A percentile compares a stretch with the other conserved stretches of the same genome.
Evolutionary conservation across 495 filamentous ascomycete genomes (phyloP).

Genomic region (Poronia punctata): DNA sequence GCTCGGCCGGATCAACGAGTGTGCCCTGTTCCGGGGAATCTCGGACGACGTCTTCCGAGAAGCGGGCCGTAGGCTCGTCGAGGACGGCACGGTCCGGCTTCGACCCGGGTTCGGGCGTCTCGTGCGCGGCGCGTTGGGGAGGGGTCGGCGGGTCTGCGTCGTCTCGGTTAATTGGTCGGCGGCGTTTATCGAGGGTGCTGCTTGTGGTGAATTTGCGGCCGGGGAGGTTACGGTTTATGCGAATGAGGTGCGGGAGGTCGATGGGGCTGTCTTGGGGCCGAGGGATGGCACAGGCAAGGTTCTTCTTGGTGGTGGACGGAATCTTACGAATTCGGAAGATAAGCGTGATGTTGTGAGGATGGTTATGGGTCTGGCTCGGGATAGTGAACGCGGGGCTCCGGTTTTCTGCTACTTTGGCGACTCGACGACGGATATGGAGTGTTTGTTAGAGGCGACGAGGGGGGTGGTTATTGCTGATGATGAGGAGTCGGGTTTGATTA

Average conservation of each 20-base stretch:
- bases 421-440: constrained; percentile 32
- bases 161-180: constrained; percentile 41
- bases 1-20: constrained; percentile 23
- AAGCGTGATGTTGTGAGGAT: constrained; percentile 22
- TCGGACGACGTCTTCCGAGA: constrained; percentile 9
- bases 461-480: constrained; percentile 34
- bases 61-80: constrained; percentile 21
- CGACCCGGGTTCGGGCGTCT: constrained; percentile 31
- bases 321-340: constrained; percentile 25
- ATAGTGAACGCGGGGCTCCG: constrained; percentile 6
- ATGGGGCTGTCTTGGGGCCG: constrained; percentile 29
- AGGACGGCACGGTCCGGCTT: constrained; percentile 19
- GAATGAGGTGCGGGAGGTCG: constrained; percentile 24
- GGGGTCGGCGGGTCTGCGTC: constrained; percentile 27
- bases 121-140: constrained; percentile 8
- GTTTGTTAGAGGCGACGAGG: constrained; percentile 27
- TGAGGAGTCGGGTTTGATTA: constrained; percentile 27
- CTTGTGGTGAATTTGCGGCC: constrained; percentile 10
- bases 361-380: constrained; percentile 7
- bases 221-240: constrained; percentile 18
- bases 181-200: constrained; percentile 32
- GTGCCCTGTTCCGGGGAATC: constrained; percentile 29
- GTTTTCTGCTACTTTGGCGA: constrained; percentile 29
- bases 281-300: not conserved
- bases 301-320: constrained; percentile 11